Evolutionary conservation across 495 filamentous ascomycete genomes (phyloP).

Genomic region (Penicillium simplicissimum): DNA sequence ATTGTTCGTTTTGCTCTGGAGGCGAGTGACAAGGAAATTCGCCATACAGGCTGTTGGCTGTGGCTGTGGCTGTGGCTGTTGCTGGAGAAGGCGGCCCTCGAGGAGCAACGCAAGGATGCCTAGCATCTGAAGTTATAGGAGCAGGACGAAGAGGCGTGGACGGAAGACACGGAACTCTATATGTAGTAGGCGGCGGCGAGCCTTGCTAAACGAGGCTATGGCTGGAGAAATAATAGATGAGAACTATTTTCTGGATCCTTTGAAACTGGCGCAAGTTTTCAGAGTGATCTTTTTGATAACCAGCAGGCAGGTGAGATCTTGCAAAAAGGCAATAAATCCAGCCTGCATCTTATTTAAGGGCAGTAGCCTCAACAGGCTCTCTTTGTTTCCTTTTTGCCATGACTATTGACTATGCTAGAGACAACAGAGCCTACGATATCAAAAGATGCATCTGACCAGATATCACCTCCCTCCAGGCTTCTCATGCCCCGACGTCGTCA

Average conservation of each 20-base stretch:
- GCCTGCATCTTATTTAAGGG: not conserved
- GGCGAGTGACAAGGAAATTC: too few species aligned
- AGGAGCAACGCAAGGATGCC: not conserved
- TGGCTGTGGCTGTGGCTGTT: not conserved
- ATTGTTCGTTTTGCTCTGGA: too few species aligned
- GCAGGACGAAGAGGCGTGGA: not conserved
- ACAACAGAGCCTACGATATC: not conserved
- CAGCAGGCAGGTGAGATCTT: not conserved
- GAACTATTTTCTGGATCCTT: not conserved
- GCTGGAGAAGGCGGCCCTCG: not conserved
- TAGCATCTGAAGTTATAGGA: not conserved
- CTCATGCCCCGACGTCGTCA: not conserved
- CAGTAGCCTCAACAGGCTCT: not conserved
- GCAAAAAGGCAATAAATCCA: not conserved
- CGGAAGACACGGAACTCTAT: not conserved
- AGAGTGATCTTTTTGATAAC: not conserved
- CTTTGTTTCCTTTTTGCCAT: slow-evolving; percentile 1
- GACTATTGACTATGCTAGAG: not conserved
- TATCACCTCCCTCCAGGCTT: not conserved
- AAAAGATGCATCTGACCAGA: not conserved
- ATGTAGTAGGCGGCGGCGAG: not conserved
- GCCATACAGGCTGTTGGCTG: not conserved
- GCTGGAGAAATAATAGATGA: not conserved
- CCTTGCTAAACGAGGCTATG: not conserved
- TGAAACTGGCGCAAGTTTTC: not conserved